Percentiles rank a stretch among this genome's conserved stretches.
Evolutionary conservation across 192 early-diverging fungal genomes (phyloP).

Genomic region (Coemansia sp.): DNA sequence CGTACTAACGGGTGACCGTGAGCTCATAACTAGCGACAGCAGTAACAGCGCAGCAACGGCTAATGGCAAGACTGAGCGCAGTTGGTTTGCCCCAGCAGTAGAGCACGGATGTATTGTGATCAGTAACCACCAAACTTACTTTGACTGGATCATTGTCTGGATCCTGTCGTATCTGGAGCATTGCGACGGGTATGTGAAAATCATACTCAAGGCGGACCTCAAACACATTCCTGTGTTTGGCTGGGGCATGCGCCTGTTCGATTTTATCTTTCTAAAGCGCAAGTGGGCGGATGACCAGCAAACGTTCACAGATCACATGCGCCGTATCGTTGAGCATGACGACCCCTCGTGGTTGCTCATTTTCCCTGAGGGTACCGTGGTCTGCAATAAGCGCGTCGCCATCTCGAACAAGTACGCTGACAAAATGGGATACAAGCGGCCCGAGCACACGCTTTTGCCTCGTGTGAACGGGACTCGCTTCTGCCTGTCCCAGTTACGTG

Average conservation of each 20-base stretch:
- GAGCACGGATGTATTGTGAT: conserved; percentile 54
- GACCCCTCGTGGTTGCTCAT: conserved; percentile 89
- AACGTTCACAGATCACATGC: conserved; percentile 64
- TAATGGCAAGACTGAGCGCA: conserved; percentile 16
- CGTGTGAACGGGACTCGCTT: conserved; percentile 82
- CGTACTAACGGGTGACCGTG: conserved; percentile 54
- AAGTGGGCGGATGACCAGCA: conserved; percentile 79
- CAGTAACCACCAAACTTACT: conserved; percentile 56
- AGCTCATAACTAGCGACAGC: conserved; percentile 15
- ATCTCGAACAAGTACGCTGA: conserved; percentile 74
- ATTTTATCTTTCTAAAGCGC: conserved; percentile 94
- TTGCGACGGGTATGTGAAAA: conserved; percentile 85
- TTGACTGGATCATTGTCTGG: conserved; percentile 62
- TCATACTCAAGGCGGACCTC: conserved; percentile 86
- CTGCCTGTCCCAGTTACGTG: conserved; percentile 68
- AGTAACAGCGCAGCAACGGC: conserved; percentile 37
- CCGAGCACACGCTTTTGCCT: conserved; percentile 80
- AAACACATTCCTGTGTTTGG: conserved; percentile 88
- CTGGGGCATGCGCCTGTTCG: conserved; percentile 86
- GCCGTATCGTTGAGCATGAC: conserved; percentile 58
- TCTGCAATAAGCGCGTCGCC: conserved; percentile 73
- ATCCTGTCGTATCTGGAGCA: conserved; percentile 65
- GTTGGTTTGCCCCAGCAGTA: conserved; percentile 48
- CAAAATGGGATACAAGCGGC: conserved; percentile 62
- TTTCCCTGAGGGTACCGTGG: conserved; percentile 96